Evolutionary conservation across 495 filamentous ascomycete species (phyloP), one percentile per base, ranked within the genome.

Genomic region (Lasiosphaeris hirsuta): DNA sequence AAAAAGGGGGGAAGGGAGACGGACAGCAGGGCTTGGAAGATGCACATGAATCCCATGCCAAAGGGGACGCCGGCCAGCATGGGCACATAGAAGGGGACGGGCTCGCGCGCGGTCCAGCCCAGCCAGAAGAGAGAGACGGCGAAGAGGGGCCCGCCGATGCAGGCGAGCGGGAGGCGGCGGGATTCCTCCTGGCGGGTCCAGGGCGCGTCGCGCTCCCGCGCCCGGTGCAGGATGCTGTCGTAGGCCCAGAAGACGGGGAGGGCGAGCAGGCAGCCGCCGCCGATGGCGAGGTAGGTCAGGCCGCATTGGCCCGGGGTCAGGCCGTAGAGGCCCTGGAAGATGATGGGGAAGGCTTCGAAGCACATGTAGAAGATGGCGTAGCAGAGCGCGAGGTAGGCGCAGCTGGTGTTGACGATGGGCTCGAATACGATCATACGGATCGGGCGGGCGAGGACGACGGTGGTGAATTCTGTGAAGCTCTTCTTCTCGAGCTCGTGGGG

Each of bases 301-400:
- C 78, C 78, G 13, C 74, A 72, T 5, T 70, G 60, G 18, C 78
- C 79, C 0, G 78, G 73, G 1, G 69, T 63, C 3, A 81, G 62
- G 10, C 64, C 64, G 56, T 82, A 82, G 3, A 81, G 62, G 4
- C 68, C 57, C 46, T 79, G 63, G 66, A 84, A 88, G 51, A 88
- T 86, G 11, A 88, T 75, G 0, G 85, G 85, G 63, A 81, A 88
- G 4, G 82, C 80, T 51, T 87, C 81, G 59, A 90, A 88, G 57
- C 80, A 87, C 63, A 90, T 83, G 67, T 89, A 90, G 59, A 92
- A 91, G 35, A 91, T 86, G 7, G 81, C 82, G 65, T 90, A 91
- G 11, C 83, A 78, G 3, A 89, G 70, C 0, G 85, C 78, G 1
- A 90, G 77, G 68, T 89, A 92, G 9, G 90, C 69, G 38, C 85